Percentiles rank a stretch among this genome's conserved stretches.
Evolutionary conservation across 768 basidiomycete genomes (phyloP).

Genomic region (Scleroderma bovista): DNA sequence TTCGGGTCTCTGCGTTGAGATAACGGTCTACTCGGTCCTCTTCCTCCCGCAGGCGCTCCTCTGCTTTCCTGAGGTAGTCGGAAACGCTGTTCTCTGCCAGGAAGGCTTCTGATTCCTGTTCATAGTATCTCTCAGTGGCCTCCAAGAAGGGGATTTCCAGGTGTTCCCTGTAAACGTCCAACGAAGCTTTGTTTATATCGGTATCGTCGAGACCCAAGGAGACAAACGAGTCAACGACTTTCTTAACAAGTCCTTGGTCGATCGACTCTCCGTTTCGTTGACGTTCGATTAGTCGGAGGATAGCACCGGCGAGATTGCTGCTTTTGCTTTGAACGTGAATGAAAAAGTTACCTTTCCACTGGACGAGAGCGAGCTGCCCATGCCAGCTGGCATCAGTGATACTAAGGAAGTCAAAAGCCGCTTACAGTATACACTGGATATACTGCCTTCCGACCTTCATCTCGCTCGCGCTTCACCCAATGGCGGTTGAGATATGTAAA

Average conservation of each 20-base stretch:
- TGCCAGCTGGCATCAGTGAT: background rate
- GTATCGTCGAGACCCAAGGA: constrained; percentile 90
- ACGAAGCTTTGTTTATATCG: constrained; percentile 87
- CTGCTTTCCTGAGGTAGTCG: constrained; percentile 93
- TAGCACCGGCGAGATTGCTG: constrained; percentile 78
- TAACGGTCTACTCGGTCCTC: constrained; percentile 94
- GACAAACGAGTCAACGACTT: constrained; percentile 91
- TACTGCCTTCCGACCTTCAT: constrained; percentile 92
- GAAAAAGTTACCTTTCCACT: constrained; percentile 94
- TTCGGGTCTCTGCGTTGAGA: constrained; percentile 83
- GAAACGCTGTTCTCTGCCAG: constrained; percentile 84
- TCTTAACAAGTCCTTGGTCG: constrained; percentile 89
- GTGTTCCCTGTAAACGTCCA: constrained; percentile 89
- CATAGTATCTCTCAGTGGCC: constrained; percentile 89
- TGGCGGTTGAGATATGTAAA: constrained; percentile 98
- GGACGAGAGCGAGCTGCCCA: constrained; percentile 80
- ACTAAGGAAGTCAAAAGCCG: background rate
- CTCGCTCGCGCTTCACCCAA: constrained; percentile 98
- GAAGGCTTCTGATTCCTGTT: constrained; percentile 86
- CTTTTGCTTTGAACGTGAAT: constrained; percentile 77
- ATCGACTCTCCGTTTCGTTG: constrained; percentile 94
- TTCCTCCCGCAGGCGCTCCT: constrained; percentile 88
- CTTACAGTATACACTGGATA: constrained; percentile 92
- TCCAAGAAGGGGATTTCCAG: constrained; percentile 87
- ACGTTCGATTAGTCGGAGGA: constrained; percentile 84